A percentile compares a stretch with the other conserved stretches of the same genome.
Evolutionary conservation across 345 rosid genomes (phyloP).

Genomic region (Salix suchowensis): DNA sequence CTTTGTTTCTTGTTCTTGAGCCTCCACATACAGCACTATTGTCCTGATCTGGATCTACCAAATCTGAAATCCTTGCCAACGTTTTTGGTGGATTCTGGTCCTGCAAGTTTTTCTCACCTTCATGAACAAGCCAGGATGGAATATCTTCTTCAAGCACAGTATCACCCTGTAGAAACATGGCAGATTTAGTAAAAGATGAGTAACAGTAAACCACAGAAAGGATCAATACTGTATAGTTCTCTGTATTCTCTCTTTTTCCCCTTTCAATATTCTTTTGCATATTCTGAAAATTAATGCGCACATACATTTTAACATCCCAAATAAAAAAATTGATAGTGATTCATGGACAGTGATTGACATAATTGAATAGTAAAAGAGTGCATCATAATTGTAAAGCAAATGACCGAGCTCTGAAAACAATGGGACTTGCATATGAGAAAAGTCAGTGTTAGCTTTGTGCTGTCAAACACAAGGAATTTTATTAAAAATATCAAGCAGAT

Average conservation of each 20-base stretch:
- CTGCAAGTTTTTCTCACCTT: slow-evolving; percentile 18
- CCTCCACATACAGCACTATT: slow-evolving; percentile 19
- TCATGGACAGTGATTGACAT: not conserved
- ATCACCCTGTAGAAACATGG: slow-evolving; percentile 24
- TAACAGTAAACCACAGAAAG: not conserved
- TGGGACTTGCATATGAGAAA: not conserved
- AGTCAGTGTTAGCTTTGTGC: not conserved
- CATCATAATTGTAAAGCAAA: not conserved
- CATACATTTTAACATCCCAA: not conserved
- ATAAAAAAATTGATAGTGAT: not conserved
- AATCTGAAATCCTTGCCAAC: slow-evolving; percentile 5
- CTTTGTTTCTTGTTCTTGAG: slow-evolving; percentile 20
- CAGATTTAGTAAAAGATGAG: not conserved
- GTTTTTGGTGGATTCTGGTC: slow-evolving; percentile 17
- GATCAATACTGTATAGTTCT: not conserved
- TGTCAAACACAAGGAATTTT: not conserved
- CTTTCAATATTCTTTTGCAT: no score
- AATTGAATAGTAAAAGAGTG: not conserved
- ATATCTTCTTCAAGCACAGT: slow-evolving; percentile 22
- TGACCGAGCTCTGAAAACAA: not conserved
- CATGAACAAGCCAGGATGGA: slow-evolving; percentile 19
- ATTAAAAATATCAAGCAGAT: not conserved
- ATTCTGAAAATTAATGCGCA: no score
- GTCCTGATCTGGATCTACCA: slow-evolving; percentile 15
- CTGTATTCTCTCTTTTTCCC: not conserved